Evolutionary conservation across 345 rosid species (phyloP), one percentile per base, ranked within the genome.

Genomic region (Geranium brycei): DNA sequence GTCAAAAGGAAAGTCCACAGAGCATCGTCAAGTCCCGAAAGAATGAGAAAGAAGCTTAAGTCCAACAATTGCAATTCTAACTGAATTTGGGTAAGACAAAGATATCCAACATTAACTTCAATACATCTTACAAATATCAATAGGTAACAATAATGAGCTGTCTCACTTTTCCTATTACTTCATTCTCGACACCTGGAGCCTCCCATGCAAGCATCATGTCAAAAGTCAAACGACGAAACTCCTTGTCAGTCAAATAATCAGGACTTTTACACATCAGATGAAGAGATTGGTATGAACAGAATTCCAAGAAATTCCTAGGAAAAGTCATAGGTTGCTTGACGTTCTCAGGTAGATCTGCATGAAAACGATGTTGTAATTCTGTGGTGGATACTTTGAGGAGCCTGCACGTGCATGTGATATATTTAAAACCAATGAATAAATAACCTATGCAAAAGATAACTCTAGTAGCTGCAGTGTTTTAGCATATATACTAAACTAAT

Each of bases 161-260:
- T 58, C 86, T 85, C 71, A 88, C 97, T 63, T 77, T 82, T 55
- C 60, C 70, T 28, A 68, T 72, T 2, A 62, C 59, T 77, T 80
- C 83, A 62, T 65, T 68, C 38, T 81, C 79, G 30, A 76, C 76
- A 62, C 87, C 73, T 1, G 98, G 95, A 7, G 77, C 59, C 75
- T 87, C 98, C 98, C 98, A 92, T 19, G 98, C 98, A 74, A 89
- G 98, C 96, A 92, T 92, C 96, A 89, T 87, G 62, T 89, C 96
- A 67, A 76, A 92, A n/a, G 83, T 83, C 31, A 92, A 78, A 66
- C 78, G 91, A 59, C 88, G 85, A 57, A 92, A 87, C 16, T 83
- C 91, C 19, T 77, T 76, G 64, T 92, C 88, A 75, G 83, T 79
- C 71, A 89, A 68, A 75, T 81, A 89, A 76, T 80, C 78, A n/a